phyloP scores from a whole-genome alignment of 768 basidiomycete genomes.

The Phanerochaete sordida region DNA sequence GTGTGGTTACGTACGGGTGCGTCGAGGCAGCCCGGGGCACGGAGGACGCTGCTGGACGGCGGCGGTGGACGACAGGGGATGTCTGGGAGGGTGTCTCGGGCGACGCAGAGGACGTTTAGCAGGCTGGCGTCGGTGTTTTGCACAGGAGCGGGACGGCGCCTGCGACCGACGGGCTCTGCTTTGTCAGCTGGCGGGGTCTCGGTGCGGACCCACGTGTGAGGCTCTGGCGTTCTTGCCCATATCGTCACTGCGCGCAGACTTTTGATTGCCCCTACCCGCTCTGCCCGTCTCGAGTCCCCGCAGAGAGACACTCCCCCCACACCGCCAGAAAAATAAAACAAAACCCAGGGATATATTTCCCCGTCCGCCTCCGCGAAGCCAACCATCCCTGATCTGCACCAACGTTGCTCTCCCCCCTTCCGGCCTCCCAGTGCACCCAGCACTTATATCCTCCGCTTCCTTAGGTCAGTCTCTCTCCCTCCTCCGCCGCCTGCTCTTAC shows the following conservation, averaged over 20 bases:
- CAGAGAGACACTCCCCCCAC: neutral
- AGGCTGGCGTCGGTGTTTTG: neutral
- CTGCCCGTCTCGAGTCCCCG: neutral
- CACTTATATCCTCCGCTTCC: conserved; percentile 5
- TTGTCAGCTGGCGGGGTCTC: conserved; percentile 19
- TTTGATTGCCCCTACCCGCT: conserved; percentile 11
- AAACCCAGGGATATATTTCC: neutral
- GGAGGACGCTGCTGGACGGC: neutral
- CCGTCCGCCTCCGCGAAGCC: neutral
- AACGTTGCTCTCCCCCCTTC: conserved; percentile 8
- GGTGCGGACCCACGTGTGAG: conserved; percentile 30
- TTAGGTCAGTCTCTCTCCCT: conserved; percentile 1
- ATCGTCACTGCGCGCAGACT: conserved; percentile 29
- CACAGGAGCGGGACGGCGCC: neutral
- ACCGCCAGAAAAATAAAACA: neutral
- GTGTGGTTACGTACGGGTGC: conserved; percentile 6
- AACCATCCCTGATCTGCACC: conserved; percentile 8
- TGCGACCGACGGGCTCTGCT: conserved; percentile 5
- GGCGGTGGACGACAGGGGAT: neutral
- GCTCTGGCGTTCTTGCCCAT: conserved; percentile 14
- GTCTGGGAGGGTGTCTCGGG: neutral
- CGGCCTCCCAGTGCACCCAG: neutral
- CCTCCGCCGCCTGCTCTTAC: conserved; percentile 11
- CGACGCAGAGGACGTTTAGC: neutral
- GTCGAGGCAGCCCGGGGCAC: neutral